Evolutionary conservation across 345 rosid genomes (phyloP), one percentile per base, ranked within the genome.

Genomic region (Limnanthes douglasii): DNA sequence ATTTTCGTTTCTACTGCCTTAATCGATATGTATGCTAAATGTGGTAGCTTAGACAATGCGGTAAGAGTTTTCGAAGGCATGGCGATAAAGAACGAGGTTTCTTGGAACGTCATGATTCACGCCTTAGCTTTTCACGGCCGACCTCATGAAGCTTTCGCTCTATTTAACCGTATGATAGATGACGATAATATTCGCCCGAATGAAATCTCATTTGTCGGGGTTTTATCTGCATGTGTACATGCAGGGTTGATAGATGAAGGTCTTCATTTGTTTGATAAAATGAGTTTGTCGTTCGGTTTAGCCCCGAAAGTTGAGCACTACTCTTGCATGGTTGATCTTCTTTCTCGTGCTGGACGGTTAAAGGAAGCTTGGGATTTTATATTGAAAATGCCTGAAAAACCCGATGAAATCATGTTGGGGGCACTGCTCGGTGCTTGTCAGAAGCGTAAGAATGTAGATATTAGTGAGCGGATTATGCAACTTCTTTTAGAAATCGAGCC

Each of bases 51-150:
- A 56, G 71, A 72, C 33, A 51, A 75, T 38, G 86, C 97, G 31
- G 23, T 59, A 8, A 65, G 71, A 43, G 78, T 73, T 56, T 86
- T 86, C 40, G 73, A 73, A 55, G 54, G 40, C 37, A 75, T 75
- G 75, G 70, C 77, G 18, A 41, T 44, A 21, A 86, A 65, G 64
- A 86, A 78, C 51, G 82, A 75, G 59, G 93, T 72, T 34, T 68
- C 97, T 8, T 86, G 94, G 97, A 86, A 82, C 48, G 76, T 77
- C 27, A 82, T 78, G 93, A 82, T 86, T 55, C 65, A 73, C 1
- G 82, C 88, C 23, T 59, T 78, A 52, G 94, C 93, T 21, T 75
- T 69, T 41, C 78, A 82, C 43, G 97, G 97, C 43, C 66, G 40
- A 30, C 67, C 88, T 21, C 40, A 37, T 18, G 82, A 82, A 53